Evolutionary conservation across 78 protist genomes (phyloP).

Genomic region (Dictyostelium capitatum): DNA sequence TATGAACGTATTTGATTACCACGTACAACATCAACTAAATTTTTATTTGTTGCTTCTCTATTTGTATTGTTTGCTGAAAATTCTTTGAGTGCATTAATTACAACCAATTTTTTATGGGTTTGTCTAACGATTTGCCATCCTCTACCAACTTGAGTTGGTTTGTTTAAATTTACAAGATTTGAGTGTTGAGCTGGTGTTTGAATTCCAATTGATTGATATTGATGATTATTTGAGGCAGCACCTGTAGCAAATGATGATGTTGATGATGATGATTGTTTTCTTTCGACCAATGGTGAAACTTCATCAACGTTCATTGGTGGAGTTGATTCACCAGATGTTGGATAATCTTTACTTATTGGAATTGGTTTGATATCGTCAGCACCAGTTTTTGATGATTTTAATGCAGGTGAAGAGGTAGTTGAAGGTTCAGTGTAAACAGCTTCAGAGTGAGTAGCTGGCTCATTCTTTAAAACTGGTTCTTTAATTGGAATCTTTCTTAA

Average conservation of each 20-base stretch:
- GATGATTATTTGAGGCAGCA: too few species aligned
- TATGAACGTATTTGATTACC: slow-evolving; percentile 20
- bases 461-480: slow-evolving; percentile 23
- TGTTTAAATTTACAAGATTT: not conserved
- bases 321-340: not conserved
- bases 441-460: slow-evolving; percentile 20
- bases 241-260: not conserved
- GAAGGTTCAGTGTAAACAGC: slow-evolving; percentile 62
- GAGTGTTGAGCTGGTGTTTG: not conserved
- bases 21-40: slow-evolving; percentile 35
- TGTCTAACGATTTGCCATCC: slow-evolving; percentile 80
- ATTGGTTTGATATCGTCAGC: not conserved
- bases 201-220: not conserved
- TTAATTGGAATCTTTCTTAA: slow-evolving; percentile 59
- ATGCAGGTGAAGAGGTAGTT: not conserved
- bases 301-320: slow-evolving; percentile 30
- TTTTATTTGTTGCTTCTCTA: not conserved
- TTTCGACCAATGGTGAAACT: slow-evolving; percentile 1
- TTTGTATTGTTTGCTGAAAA: not conserved
- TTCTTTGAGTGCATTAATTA: slow-evolving; percentile 67
- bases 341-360: not conserved
- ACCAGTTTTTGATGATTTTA: not conserved
- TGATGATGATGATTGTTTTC: not conserved
- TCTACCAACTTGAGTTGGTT: slow-evolving; percentile 59
- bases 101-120: slow-evolving; percentile 57